Evolutionary conservation across 768 basidiomycete genomes (phyloP).

Genomic region (Hericium coralloides): DNA sequence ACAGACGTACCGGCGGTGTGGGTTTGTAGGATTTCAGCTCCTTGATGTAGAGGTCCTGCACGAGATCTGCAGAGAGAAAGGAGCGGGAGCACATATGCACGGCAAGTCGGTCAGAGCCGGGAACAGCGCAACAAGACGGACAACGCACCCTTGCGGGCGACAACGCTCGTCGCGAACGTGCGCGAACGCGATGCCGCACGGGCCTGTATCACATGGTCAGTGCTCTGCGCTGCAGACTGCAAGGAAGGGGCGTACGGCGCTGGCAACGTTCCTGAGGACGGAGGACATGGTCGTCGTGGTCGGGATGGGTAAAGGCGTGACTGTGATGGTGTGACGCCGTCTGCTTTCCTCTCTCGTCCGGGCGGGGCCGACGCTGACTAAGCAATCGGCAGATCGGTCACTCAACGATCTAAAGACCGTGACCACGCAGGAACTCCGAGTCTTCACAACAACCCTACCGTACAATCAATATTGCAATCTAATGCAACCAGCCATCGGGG

Average conservation of each 20-base stretch:
- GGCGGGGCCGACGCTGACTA: no score
- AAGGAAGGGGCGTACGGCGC: slow-evolving; percentile 31
- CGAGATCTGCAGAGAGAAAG: slow-evolving; percentile 53
- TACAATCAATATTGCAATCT: no score
- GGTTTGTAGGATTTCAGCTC: slow-evolving; percentile 90
- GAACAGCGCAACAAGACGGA: slow-evolving; percentile 19
- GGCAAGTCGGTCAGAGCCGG: slow-evolving; percentile 7
- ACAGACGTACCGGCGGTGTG: slow-evolving; percentile 49
- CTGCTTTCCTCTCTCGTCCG: no score
- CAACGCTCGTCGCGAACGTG: slow-evolving; percentile 50
- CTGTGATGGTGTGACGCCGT: slow-evolving; percentile 22
- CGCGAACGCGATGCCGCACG: slow-evolving; percentile 43
- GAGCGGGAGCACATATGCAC: not conserved
- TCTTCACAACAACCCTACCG: no score
- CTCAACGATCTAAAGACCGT: no score
- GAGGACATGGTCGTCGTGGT: slow-evolving; percentile 44
- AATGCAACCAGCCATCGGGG: no score
- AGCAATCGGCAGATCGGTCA: no score
- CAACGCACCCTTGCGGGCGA: slow-evolving; percentile 54
- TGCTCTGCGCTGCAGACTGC: not conserved
- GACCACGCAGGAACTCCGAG: no score
- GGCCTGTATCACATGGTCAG: slow-evolving; percentile 28
- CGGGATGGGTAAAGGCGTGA: slow-evolving; percentile 26
- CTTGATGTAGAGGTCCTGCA: slow-evolving; percentile 87
- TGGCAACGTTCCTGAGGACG: slow-evolving; percentile 52